These are phyloP conservation scores for Fraxinus albicans DNA, from an alignment of 305 asterid genomes.

Conservation along the genomic window DNA sequence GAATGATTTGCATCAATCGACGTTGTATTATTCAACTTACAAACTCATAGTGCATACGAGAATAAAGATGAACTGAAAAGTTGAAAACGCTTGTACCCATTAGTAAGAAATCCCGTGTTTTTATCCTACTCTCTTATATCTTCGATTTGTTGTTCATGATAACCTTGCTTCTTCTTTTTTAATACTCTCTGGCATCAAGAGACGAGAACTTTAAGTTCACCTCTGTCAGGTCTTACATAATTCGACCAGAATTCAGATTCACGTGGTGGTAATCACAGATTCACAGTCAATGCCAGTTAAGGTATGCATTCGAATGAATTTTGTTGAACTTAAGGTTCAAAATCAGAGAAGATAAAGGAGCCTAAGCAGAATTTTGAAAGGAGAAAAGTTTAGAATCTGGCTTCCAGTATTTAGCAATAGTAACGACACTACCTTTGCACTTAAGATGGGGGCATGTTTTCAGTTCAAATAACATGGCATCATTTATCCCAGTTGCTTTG, in stretches of 20 bases:
- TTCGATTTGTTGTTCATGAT: not conserved
- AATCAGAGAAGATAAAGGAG: not conserved
- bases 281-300: not conserved
- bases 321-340: not conserved
- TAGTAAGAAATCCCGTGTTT: not conserved
- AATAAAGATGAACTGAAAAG: not conserved
- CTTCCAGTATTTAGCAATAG: not conserved
- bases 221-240: not conserved
- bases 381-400: not conserved
- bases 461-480: not conserved
- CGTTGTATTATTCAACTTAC: not conserved
- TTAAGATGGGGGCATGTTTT: not conserved
- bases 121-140: not conserved
- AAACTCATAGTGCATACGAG: not conserved
- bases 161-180: not conserved
- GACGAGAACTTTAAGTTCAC: not conserved
- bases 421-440: not conserved
- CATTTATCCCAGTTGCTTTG: not conserved
- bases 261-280: not conserved
- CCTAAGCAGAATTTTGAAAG: not conserved
- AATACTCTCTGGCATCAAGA: not conserved
- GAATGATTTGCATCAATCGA: not conserved
- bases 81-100: not conserved
- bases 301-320: not conserved
- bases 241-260: not conserved